A percentile compares a stretch with the other conserved stretches of the same genome.
Conservation (phyloP, 2,329 filamentous ascomycete species). For the Sporothrix mexicana region DNA sequence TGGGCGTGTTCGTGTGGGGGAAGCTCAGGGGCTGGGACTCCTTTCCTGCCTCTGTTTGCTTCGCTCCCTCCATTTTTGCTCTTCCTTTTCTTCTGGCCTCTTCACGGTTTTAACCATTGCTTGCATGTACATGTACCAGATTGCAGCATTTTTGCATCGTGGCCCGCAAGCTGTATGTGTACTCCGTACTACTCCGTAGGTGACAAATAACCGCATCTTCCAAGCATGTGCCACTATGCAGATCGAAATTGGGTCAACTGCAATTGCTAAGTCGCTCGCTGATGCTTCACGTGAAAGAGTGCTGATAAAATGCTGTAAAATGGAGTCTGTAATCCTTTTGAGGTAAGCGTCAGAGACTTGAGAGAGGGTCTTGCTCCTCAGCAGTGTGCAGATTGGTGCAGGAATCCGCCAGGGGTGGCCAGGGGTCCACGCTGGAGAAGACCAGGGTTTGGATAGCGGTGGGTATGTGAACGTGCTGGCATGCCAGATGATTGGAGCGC, state of each 20-base stretch:
- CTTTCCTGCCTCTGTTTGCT: background rate
- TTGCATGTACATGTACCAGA: conserved; percentile 9
- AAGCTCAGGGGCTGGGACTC: background rate
- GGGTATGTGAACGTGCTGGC: background rate
- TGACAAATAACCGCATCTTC: background rate
- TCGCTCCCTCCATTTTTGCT: background rate
- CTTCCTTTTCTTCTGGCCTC: background rate
- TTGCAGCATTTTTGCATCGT: background rate
- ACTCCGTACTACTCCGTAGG: background rate
- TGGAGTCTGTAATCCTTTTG: background rate
- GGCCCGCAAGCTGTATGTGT: background rate
- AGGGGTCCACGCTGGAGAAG: conserved; percentile 17
- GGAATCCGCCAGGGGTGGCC: background rate
- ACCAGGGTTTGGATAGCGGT: conserved; percentile 15
- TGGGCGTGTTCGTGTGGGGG: background rate
- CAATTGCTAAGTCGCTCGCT: conserved; percentile 2
- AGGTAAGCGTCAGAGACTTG: no score
- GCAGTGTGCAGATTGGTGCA: background rate
- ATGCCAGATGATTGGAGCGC: conserved; percentile 20
- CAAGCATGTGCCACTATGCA: conserved; percentile 19
- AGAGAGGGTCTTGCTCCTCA: background rate
- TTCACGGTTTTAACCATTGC: background rate
- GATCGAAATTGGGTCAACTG: conserved; percentile 20
- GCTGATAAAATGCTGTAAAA: background rate
- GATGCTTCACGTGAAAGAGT: conserved; percentile 14